Evolutionary conservation across 2,329 filamentous ascomycete species (phyloP).

Genomic region (Colletotrichum liriopes): DNA sequence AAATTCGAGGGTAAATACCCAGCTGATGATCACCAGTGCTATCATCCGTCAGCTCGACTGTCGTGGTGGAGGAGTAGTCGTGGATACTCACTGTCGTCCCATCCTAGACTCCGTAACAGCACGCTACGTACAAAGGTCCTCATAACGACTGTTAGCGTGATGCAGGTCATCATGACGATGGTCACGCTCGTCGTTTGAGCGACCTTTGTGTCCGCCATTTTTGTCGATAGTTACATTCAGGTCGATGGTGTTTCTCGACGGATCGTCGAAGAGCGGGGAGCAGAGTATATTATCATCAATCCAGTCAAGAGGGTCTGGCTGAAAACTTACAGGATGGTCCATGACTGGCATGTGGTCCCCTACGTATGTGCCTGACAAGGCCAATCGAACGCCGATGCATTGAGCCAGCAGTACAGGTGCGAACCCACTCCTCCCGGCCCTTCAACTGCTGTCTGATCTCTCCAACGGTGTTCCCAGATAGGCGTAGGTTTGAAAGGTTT

Average conservation of each 20-base stretch:
- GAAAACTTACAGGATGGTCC: slow-evolving; percentile 27
- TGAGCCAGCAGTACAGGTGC: slow-evolving; percentile 17
- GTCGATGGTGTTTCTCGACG: slow-evolving; percentile 24
- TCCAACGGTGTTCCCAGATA: slow-evolving; percentile 32
- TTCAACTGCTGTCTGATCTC: slow-evolving; percentile 38
- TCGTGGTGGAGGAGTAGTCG: neutral
- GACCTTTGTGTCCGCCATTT: slow-evolving; percentile 41
- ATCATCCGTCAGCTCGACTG: slow-evolving; percentile 15
- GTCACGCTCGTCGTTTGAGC: slow-evolving; percentile 37
- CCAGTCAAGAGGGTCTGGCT: neutral
- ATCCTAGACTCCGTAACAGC: slow-evolving; percentile 36
- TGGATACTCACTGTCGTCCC: slow-evolving; percentile 41
- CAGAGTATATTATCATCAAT: slow-evolving; percentile 28
- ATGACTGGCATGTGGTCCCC: slow-evolving; percentile 31
- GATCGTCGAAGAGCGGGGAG: slow-evolving; percentile 6
- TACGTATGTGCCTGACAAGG: slow-evolving; percentile 24
- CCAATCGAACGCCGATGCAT: slow-evolving; percentile 23
- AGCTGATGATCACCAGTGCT: slow-evolving; percentile 41
- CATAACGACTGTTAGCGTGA: slow-evolving; percentile 35
- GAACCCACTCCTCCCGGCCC: slow-evolving; percentile 9
- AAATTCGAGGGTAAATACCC: slow-evolving; percentile 16
- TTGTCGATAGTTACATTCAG: slow-evolving; percentile 33
- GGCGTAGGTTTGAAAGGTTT: neutral
- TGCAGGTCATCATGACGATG: slow-evolving; percentile 36
- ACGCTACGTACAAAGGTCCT: slow-evolving; percentile 40